Conservation (phyloP, 345 rosid genomes). For the Rhizophora apiculata region DNA sequence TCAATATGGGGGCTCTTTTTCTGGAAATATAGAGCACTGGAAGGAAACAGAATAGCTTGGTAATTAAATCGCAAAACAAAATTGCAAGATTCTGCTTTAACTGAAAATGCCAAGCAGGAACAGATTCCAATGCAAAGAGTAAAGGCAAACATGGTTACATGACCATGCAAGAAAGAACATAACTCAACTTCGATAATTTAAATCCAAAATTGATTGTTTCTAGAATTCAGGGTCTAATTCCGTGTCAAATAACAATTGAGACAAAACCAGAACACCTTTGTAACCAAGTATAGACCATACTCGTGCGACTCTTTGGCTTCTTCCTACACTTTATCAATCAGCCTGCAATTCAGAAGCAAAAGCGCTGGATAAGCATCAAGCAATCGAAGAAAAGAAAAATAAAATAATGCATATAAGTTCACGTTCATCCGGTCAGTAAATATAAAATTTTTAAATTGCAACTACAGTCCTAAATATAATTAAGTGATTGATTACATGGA, state of each 20-base stretch:
- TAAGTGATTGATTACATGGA: too few relatives aligned
- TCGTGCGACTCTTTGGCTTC: conserved; percentile 67
- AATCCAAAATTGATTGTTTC: too few relatives aligned
- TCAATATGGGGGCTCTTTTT: neutral
- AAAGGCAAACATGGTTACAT: too few relatives aligned
- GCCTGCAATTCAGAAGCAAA: conserved; percentile 46
- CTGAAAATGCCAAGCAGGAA: neutral
- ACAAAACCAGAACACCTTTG: neutral
- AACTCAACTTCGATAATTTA: too few relatives aligned
- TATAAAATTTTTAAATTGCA: too few relatives aligned
- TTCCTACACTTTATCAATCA: conserved; percentile 79
- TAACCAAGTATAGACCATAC: conserved; percentile 24
- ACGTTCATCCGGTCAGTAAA: neutral
- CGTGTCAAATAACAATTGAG: neutral
- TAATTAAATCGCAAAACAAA: neutral
- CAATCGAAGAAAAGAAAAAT: neutral
- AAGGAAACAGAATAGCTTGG: neutral
- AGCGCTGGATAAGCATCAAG: conserved; percentile 1
- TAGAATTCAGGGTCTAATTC: too few relatives aligned
- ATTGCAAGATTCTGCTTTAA: neutral
- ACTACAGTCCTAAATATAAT: too few relatives aligned
- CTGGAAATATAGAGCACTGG: neutral
- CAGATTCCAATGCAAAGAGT: neutral
- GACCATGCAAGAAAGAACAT: too few relatives aligned
- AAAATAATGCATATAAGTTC: neutral